Conservation (phyloP, 306 rosid species). For the Boehmeria nivea region DNA sequence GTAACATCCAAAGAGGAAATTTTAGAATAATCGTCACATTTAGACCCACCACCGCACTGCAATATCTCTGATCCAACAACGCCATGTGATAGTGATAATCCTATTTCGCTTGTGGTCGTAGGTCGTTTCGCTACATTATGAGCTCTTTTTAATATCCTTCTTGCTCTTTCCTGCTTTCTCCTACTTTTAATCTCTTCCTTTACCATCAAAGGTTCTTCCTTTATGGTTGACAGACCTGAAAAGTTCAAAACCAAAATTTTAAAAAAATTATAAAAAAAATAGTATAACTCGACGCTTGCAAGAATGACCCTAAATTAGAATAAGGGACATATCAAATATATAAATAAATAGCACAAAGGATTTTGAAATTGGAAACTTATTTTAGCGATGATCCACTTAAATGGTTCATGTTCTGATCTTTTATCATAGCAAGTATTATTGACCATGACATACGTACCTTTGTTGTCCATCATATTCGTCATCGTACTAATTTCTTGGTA, state of each 20-base stretch:
- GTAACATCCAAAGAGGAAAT: not conserved
- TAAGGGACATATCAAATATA: not conserved
- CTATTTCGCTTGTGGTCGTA: conserved; percentile 10
- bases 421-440: not conserved
- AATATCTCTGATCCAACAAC: not conserved
- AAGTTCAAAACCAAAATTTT: conserved; percentile 23
- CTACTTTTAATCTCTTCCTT: conserved; percentile 31
- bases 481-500: conserved; percentile 16
- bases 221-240: conserved; percentile 54
- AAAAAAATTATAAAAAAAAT: not conserved
- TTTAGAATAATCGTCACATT: not conserved
- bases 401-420: too few relatives aligned
- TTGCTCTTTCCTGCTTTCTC: conserved; percentile 47
- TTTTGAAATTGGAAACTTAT: not conserved
- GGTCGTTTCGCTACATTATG: conserved; percentile 9
- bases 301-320: too few relatives aligned
- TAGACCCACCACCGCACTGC: conserved; percentile 8
- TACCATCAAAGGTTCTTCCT: conserved; percentile 37
- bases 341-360: not conserved
- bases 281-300: too few relatives aligned
- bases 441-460: not conserved
- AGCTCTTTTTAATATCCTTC: conserved; percentile 39
- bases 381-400: not conserved
- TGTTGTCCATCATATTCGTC: conserved; percentile 31
- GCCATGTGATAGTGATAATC: not conserved